Conservation (phyloP, 2,329 filamentous ascomycete species). For the Aureobasidium subglaciale region DNA sequence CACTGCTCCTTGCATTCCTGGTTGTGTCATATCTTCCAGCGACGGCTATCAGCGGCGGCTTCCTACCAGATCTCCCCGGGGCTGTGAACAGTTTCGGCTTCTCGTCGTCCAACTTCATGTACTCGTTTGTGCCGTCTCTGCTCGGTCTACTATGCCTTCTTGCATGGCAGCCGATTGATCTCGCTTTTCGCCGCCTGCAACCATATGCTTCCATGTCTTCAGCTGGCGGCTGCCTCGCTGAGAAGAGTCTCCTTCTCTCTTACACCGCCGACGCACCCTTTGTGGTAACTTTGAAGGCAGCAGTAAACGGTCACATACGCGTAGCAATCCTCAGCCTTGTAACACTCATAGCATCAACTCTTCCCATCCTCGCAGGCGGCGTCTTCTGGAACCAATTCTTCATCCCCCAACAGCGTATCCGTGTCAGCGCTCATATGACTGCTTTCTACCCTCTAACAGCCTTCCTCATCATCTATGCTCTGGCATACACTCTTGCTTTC, state of each 20-base stretch:
- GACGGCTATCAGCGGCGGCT: slow-evolving; percentile 59
- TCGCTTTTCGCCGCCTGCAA: slow-evolving; percentile 57
- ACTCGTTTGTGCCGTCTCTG: slow-evolving; percentile 65
- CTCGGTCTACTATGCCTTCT: slow-evolving; percentile 62
- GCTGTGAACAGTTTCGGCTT: slow-evolving; percentile 50
- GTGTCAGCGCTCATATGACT: slow-evolving; percentile 66
- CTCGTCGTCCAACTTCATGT: slow-evolving; percentile 82
- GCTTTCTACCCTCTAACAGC: slow-evolving; percentile 65
- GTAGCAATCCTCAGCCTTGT: slow-evolving; percentile 56
- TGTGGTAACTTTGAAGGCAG: slow-evolving; percentile 51
- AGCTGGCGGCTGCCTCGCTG: slow-evolving; percentile 53
- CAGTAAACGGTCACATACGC: slow-evolving; percentile 57
- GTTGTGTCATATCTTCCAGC: slow-evolving; percentile 68
- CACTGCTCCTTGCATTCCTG: slow-evolving; percentile 63
- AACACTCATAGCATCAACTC: slow-evolving; percentile 51
- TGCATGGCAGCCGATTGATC: slow-evolving; percentile 59
- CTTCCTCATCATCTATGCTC: slow-evolving; percentile 63
- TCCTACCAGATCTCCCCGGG: slow-evolving; percentile 59
- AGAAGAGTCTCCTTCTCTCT: slow-evolving; percentile 59
- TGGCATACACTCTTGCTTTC: slow-evolving; percentile 50
- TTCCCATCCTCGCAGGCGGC: slow-evolving; percentile 63
- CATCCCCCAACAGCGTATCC: slow-evolving; percentile 40
- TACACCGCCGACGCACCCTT: slow-evolving; percentile 62
- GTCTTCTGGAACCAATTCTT: slow-evolving; percentile 67
- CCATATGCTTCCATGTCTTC: slow-evolving; percentile 60